phyloP scores from a whole-genome alignment of 495 filamentous ascomycete genomes.

The Tuber brumale region DNA sequence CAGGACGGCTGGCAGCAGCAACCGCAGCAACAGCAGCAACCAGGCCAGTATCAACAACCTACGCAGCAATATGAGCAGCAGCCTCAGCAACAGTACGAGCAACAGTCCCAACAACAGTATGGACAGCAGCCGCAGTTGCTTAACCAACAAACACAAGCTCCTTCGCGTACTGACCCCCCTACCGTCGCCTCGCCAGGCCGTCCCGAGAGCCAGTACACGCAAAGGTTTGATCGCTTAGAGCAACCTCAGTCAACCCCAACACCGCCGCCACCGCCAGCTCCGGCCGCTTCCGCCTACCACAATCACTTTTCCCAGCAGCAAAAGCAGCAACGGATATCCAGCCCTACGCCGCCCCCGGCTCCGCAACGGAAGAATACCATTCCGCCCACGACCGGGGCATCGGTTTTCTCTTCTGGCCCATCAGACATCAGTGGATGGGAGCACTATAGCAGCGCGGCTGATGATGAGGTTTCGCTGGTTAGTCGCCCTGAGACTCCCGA shows the following conservation, averaged over 20 bases:
- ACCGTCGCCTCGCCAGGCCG: not conserved
- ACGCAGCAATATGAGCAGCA: slow-evolving; percentile 17
- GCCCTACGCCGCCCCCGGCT: slow-evolving; percentile 7
- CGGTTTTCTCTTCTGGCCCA: slow-evolving; percentile 2
- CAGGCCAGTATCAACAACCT: slow-evolving; percentile 14
- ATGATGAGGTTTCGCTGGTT: slow-evolving; percentile 3
- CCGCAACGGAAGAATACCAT: slow-evolving; percentile 9
- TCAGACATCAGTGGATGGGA: slow-evolving; percentile 16
- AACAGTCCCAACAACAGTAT: not conserved
- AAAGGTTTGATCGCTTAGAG: slow-evolving; percentile 13
- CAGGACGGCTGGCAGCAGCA: slow-evolving; percentile 23
- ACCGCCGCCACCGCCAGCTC: slow-evolving; percentile 10
- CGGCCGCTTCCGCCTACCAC: slow-evolving; percentile 19
- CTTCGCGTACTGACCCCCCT: not conserved
- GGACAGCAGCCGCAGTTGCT: not conserved
- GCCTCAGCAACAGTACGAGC: slow-evolving; percentile 17
- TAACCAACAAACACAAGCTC: not conserved
- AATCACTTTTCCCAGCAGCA: slow-evolving; percentile 27
- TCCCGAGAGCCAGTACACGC: not conserved
- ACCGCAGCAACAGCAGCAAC: slow-evolving; percentile 11
- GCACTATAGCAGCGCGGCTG: slow-evolving; percentile 6
- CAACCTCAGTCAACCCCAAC: slow-evolving; percentile 16
- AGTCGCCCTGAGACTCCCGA: slow-evolving; percentile 20
- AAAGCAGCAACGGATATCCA: slow-evolving; percentile 8
- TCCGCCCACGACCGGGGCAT: not conserved